phyloP scores from a whole-genome alignment of 1,284 basidiomycete species.

The Leucoagaricus sp. region DNA sequence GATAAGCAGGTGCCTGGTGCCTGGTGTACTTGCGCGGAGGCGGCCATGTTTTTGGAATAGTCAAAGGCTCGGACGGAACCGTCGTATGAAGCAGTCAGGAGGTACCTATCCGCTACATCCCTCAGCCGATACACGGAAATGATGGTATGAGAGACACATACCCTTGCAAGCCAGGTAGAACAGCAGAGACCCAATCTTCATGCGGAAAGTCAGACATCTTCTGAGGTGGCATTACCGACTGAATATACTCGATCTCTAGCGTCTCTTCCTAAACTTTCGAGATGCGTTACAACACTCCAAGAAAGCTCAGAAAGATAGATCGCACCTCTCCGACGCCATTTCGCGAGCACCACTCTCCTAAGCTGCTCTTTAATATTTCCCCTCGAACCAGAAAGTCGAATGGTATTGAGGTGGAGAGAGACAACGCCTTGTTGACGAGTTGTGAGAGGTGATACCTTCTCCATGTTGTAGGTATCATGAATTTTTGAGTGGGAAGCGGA shows the following conservation, averaged over 20 bases:
- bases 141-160: slow-evolving; percentile 37
- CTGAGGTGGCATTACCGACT: slow-evolving; percentile 89
- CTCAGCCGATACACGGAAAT: no score
- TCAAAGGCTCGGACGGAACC: slow-evolving; percentile 76
- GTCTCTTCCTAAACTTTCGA: slow-evolving; percentile 70
- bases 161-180: slow-evolving; percentile 73
- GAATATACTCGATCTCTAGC: slow-evolving; percentile 92
- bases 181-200: slow-evolving; percentile 92
- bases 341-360: slow-evolving; percentile 80
- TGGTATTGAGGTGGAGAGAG: slow-evolving; percentile 74
- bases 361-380: slow-evolving; percentile 72
- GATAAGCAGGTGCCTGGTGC: slow-evolving; percentile 77
- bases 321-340: slow-evolving; percentile 70
- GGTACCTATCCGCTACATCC: slow-evolving; percentile 58
- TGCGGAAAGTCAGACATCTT: slow-evolving; percentile 81
- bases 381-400: slow-evolving; percentile 94
- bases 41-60: slow-evolving; percentile 59
- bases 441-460: slow-evolving; percentile 96
- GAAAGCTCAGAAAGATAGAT: slow-evolving; percentile 17
- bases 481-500: slow-evolving; percentile 87
- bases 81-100: slow-evolving; percentile 83
- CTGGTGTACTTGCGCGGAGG: slow-evolving; percentile 52
- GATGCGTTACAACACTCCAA: slow-evolving; percentile 13
- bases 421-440: slow-evolving; percentile 93
- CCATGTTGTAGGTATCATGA: slow-evolving; percentile 93